These are phyloP conservation scores for Buddleja alternifolia DNA, from an alignment of 257 asterid genomes.

Conservation along the genomic window DNA sequence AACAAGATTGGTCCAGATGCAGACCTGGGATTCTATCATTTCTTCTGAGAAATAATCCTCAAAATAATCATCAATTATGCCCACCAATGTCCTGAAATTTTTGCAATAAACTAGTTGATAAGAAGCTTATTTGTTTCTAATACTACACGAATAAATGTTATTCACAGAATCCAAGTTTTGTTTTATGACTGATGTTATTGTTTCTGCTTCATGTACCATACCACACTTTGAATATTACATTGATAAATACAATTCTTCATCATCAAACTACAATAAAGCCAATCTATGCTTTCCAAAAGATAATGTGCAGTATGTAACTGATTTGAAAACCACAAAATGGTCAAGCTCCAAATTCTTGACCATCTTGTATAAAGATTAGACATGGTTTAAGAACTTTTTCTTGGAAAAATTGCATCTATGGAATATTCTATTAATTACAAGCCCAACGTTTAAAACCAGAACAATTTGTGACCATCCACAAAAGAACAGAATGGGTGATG, in stretches of 20 bases:
- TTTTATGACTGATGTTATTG: conserved; percentile 16
- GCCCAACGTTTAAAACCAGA: no score
- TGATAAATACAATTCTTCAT: background rate
- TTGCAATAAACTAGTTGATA: conserved; percentile 40
- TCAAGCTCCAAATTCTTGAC: background rate
- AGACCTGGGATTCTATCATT: conserved; percentile 94
- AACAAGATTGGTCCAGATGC: conserved; percentile 31
- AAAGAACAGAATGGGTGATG: background rate
- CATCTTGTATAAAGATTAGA: background rate
- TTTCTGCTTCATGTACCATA: conserved; percentile 9
- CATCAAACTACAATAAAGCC: background rate
- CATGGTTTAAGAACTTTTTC: background rate
- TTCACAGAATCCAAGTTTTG: conserved; percentile 12
- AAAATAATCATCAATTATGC: conserved; percentile 85
- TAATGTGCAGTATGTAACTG: background rate
- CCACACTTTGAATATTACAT: background rate
- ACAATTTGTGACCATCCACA: background rate
- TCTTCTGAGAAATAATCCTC: conserved; percentile 87
- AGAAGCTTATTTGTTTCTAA: conserved; percentile 29
- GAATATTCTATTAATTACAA: background rate
- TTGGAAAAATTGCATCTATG: background rate
- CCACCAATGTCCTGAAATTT: conserved; percentile 87
- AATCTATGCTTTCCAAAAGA: background rate
- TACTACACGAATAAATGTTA: conserved; percentile 7
- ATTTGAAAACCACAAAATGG: background rate